Evolutionary conservation across 164 flowering plant species (phyloP).

Genomic region (Nelumbo lutea): DNA sequence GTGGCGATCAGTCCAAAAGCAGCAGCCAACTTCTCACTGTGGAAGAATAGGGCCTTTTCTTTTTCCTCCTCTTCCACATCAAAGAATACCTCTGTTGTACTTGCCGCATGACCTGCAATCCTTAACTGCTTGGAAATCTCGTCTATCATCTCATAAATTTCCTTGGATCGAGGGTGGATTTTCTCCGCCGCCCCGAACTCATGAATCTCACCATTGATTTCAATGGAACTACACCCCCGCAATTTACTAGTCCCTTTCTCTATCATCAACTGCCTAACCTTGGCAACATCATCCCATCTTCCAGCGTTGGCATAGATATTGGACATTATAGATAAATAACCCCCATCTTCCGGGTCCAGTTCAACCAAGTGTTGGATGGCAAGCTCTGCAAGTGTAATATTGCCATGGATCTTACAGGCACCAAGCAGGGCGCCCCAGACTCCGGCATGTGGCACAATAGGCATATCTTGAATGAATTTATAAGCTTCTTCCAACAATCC

Average conservation of each 20-base stretch:
- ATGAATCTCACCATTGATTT: conserved; percentile 29
- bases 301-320: conserved; percentile 41
- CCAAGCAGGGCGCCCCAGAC: conserved; percentile 38
- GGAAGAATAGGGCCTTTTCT: conserved; percentile 29
- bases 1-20: not conserved
- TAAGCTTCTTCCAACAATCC: conserved; percentile 31
- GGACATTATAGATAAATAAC: conserved; percentile 31
- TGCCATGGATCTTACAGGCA: conserved; percentile 31
- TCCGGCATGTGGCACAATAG: conserved; percentile 24
- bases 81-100: conserved; percentile 33
- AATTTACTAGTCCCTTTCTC: conserved; percentile 19
- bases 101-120: conserved; percentile 30
- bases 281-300: conserved; percentile 33
- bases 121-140: conserved; percentile 26
- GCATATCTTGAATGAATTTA: conserved; percentile 27
- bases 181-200: conserved; percentile 35
- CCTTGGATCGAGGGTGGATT: conserved; percentile 27
- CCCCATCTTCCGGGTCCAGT: conserved; percentile 28
- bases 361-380: conserved; percentile 27
- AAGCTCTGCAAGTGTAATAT: conserved; percentile 29
- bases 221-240: conserved; percentile 23
- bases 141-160: conserved; percentile 29
- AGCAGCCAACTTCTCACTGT: conserved; percentile 12
- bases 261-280: conserved; percentile 32
- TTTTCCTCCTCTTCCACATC: conserved; percentile 43